Base-by-base conservation (phyloP, 129 eudicot species). In the Tanacetum coccineum region DNA sequence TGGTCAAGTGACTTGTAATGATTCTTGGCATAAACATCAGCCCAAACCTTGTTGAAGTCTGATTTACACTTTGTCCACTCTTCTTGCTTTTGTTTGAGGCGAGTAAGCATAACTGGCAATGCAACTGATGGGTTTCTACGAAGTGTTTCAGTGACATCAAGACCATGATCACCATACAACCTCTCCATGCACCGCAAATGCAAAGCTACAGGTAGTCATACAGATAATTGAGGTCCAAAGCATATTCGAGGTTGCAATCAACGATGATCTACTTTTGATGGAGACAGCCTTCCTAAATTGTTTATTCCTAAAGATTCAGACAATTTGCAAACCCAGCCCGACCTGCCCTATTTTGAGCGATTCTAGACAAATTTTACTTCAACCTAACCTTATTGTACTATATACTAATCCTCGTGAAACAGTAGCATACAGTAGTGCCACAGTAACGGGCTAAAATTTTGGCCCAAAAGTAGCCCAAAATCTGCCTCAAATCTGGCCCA, bases 1-100 rank as follows among this genome's bases (percentile, higher is more conserved):
- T 93, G 99, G 72, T 93, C 99, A 48, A 93, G 96, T 17, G 99
- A 93, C 76, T 93, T 93, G 81, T 84, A 93, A 69, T 93, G 99
- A 59, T 93, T 93, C 79, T 89, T 93, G 9, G 96, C 82, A 81
- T 93, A 93, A 48, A 93, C 81, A 8, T 93, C 99, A 66, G 96
- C 96, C 99, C 99, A 93, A 62, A 93, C 95, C 76, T 87, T 93
- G 84, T 93, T 88, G 63, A 93, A 89, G 70, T 93, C 99, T 51
- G 78, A 64, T 49, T 91, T 93, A 70, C 96, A 88, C 77, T 82
- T 88, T 6, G 85, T 81, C 99, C 99, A 93, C 69, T 93, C 99
- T 42, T 93, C 95, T 78, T 93, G 90, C 74, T 89, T 93, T 81
- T 89, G 99, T 84, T 82, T 93, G 20, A 93, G 80, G 61, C 99